Evolutionary conservation across 106 monocot genomes (phyloP), one percentile per base, ranked within the genome.

Genomic region (Posidonia australis): DNA sequence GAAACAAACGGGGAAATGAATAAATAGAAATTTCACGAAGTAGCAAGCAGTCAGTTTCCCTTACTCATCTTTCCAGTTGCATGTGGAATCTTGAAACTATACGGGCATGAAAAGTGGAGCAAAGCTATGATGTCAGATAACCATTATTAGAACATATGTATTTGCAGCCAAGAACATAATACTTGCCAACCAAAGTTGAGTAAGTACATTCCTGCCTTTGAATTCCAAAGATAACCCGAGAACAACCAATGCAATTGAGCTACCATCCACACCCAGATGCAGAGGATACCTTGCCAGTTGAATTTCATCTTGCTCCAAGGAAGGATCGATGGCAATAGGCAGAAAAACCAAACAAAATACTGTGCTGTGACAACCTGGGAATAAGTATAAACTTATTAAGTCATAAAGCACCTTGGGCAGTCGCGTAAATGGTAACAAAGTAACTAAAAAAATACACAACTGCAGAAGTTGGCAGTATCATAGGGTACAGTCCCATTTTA

Each of bases 281-380:
- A 93, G 5, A 79, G n/a, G 28, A 83, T 65, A 16, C 92, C 92
- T 48, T 79, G 73, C 70, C 80, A 76, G 64, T 74, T 86, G 14
- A 86, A 68, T 54, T 75, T 93, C 79, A 93, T 70, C 22, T 46
- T 70, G 69, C 72, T 93, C 89, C 89, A 93, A 45, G 89, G 93
- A 71, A 93, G 83, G 51, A 93, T 86, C 58, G 89, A 58, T 0
- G 93, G 93, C 73, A 93, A 55, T 22, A 93, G 58, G 58, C 93
- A 89, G 77, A 86, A 93, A 77, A 89, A 93, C 93, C 93, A 93
- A 48, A 93, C 93, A 69, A 93, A 93, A 59, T 93, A 93, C 59
- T 93, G 93, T 42, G 89, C 89, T 25, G 93, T 93, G 46, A 89
- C 82, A 20, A 93, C 93, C 92, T 93, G 80, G 42, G 9, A 58